Conservation (phyloP, 305 asterid species). For the Coffea humblotiana region DNA sequence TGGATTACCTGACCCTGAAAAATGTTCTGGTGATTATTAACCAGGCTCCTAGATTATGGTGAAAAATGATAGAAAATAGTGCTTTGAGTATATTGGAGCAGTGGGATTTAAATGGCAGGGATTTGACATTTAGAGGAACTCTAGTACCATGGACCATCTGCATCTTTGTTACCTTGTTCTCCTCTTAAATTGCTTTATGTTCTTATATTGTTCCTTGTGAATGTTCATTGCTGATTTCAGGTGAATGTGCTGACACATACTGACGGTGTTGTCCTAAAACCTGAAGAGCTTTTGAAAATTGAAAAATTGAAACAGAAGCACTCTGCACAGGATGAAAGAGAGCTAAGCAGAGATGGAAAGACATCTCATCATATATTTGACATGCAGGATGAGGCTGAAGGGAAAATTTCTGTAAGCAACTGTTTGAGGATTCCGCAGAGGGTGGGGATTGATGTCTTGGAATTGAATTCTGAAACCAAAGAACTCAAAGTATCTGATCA, state of each 20-base stretch:
- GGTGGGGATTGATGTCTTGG: conserved; percentile 15
- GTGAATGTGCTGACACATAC: conserved; percentile 84
- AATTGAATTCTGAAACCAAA: conserved; percentile 20
- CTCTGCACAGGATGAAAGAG: conserved; percentile 56
- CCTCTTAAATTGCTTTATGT: conserved; percentile 1
- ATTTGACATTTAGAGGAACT: background rate
- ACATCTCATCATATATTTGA: conserved; percentile 15
- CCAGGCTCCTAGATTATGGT: too few relatives aligned
- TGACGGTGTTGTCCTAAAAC: conserved; percentile 30
- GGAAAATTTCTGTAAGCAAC: conserved; percentile 21
- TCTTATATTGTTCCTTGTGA: conserved; percentile 1
- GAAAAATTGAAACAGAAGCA: conserved; percentile 40
- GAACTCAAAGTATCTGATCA: conserved; percentile 22
- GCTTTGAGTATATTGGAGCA: too few relatives aligned
- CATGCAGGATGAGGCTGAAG: conserved; percentile 26
- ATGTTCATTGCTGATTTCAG: conserved; percentile 32
- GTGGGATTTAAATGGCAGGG: too few relatives aligned
- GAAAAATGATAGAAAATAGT: too few relatives aligned
- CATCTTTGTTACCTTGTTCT: conserved; percentile 7
- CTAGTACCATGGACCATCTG: too few relatives aligned
- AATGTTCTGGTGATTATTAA: too few relatives aligned
- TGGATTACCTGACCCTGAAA: too few relatives aligned
- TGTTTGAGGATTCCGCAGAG: conserved; percentile 20
- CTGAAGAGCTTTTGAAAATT: conserved; percentile 34
- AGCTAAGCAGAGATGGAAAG: conserved; percentile 30